These are phyloP conservation scores for Lactuca sativa DNA, from an alignment of 129 eudicot genomes.

Conservation along the genomic window DNA sequence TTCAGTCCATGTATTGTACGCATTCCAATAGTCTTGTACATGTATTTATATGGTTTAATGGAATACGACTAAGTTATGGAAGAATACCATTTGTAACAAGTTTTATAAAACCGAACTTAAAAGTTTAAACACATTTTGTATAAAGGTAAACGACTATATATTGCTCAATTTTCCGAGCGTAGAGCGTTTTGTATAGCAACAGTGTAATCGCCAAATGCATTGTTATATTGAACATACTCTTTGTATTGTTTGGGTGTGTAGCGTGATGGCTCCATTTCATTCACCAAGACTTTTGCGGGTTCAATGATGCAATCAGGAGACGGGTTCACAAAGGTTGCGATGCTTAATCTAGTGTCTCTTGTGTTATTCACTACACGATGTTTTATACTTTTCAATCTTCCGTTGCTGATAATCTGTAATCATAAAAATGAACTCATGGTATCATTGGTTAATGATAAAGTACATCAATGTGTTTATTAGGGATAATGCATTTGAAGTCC, in stretches of 20 bases:
- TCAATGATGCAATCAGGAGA: conserved; percentile 49
- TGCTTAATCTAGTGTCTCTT: conserved; percentile 34
- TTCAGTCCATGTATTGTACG: too few species aligned
- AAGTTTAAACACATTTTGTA: too few species aligned
- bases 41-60: too few species aligned
- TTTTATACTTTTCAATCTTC: conserved; percentile 52
- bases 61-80: too few species aligned
- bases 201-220: conserved; percentile 51
- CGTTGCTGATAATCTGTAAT: conserved; percentile 70
- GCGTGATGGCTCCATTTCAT: conserved; percentile 53
- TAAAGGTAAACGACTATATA: neutral
- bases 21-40: too few species aligned
- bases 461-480: neutral
- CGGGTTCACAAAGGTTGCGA: conserved; percentile 61
- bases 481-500: neutral
- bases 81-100: neutral
- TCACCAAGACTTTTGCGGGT: conserved; percentile 62
- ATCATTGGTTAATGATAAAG: neutral
- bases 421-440: neutral
- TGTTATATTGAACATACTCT: conserved; percentile 40
- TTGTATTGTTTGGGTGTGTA: conserved; percentile 39
- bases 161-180: neutral
- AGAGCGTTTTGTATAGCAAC: conserved; percentile 27
- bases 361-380: conserved; percentile 72
- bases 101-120: too few species aligned